These are phyloP conservation scores for Trametes cingulata DNA, from an alignment of 768 basidiomycete genomes.

Conservation along the genomic window DNA sequence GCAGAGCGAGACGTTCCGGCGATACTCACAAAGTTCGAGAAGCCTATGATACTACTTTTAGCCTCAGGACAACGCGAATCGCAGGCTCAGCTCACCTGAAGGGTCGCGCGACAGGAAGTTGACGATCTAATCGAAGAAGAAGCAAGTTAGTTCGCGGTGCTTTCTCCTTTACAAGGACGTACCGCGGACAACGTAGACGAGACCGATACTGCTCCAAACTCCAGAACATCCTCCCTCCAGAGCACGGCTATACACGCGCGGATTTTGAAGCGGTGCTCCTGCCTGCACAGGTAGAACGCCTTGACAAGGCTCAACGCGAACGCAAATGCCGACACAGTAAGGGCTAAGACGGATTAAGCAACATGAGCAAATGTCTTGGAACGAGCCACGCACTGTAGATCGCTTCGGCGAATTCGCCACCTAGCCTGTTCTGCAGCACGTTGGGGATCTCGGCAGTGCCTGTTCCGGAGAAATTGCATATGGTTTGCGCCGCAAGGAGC, in stretches of 20 bases:
- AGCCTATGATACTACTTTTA: neutral
- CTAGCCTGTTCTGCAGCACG: neutral
- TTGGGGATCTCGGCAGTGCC: neutral
- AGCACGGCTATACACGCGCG: neutral
- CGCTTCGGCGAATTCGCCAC: neutral
- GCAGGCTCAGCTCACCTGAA: neutral
- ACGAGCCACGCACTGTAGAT: neutral
- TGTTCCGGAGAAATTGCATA: neutral
- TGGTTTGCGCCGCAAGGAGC: too few relatives aligned
- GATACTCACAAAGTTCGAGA: neutral
- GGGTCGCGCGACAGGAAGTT: neutral
- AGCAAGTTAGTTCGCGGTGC: neutral
- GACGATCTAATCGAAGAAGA: neutral
- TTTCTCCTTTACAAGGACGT: neutral
- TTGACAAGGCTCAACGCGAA: neutral
- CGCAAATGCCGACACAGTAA: neutral
- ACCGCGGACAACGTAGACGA: neutral
- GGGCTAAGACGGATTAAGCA: neutral
- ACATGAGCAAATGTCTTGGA: neutral
- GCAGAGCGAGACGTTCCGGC: too few relatives aligned
- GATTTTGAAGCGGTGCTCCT: neutral
- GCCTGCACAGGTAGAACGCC: neutral
- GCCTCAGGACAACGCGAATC: neutral
- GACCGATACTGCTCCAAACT: neutral
- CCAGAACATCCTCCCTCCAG: neutral